Evolutionary conservation across 352 stramenopile genomes (phyloP), one percentile per base, ranked within the genome.

Genomic region (Globisporangium viniferum): DNA sequence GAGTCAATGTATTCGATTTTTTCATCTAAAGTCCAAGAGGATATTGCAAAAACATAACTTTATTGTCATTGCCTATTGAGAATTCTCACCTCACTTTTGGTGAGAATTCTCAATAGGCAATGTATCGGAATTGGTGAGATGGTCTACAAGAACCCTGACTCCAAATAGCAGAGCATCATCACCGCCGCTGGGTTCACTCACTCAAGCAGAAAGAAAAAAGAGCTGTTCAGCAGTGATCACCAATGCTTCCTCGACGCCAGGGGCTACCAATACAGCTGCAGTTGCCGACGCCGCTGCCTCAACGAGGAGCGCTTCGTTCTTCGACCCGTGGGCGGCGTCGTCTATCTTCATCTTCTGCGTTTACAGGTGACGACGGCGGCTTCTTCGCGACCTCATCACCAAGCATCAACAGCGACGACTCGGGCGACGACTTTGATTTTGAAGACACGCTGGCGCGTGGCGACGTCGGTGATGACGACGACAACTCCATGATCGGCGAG

Each of bases 401-500:
- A 2, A 48, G 58, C 58, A 22, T 22, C 12, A 39, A 64, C 5
- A 64, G 58, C 39, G 58, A 64, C 35, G 58, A 64, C 58, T 36
- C 36, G 3, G 36, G 27, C 58, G 58, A 64, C 7, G 6, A 51
- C 24, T 54, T 64, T 36, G 36, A 64, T 24, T 53, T 64, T 36
- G 36, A 64, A n/a, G 58, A 64, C 58, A 53, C 39, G 58, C 39
- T 55, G 10, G 24, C 24, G 53, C 53, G 53, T 9, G 15, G 6
- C 15, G 20, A 22, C 15, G 2, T 22, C 18, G 2, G 9, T 3
- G 55, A 39, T 14, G 51, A 27, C 22, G 35, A 18, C 5, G 27
- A 15, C 9, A 31, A 60, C 15, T 60, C 46, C 7, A 41, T 35
- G 27, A 46, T 60, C 18, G 55, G 31, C 18, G 55, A 60, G 8